Base-by-base conservation (phyloP, 2,329 filamentous ascomycete species). In the Colletotrichum tamarilloi region DNA sequence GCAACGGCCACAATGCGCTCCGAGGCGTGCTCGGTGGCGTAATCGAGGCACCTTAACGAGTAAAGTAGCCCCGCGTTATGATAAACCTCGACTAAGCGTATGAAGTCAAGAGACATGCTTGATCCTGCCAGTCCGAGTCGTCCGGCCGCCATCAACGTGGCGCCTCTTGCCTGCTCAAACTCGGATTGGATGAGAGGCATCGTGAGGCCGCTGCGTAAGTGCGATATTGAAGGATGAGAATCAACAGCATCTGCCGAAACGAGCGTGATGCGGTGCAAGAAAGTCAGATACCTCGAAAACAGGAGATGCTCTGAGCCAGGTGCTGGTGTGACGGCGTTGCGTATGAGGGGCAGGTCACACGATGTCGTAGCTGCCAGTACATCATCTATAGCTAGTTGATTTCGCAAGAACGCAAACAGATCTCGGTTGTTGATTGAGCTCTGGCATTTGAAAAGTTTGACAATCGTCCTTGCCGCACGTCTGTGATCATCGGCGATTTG, bases 401-500 rank as follows among this genome's bases (percentile, higher is more conserved):
- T 49, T 49, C 42, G 19, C 19, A 49, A 49, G 42, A 49, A 49
- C 4, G 19, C 42, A 49, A 49, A 49, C 8, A 49, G 2, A 0
- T 49, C 19, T 5, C 42, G 42, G 3, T 49, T 49, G 8, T 49
- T n/a, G 19, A 49, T 19, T 1, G 42, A 49, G 8, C n/a, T 49
- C 19, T 49, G 42, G 19, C 42, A 4, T 11, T 49, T 74, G 64
- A 81, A 81, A 7, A 80, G 74, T 30, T 79, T 80, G 26, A 80
- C 76, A 1, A 81, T 76, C 1, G 77, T 80, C 22, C 79, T 70
- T 0, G 79, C 79, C 5, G 79, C 79, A 55, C 74, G 74, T 11
- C 79, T 68, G 42, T 81, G 79, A 28, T 77, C 76, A 35, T 81
- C 79, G 3, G 79, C 79, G 1, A 77, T 77, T 4, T 72, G 72